A percentile compares a stretch with the other conserved stretches of the same genome.
Conservation (phyloP, 768 basidiomycete species). For the Psilocybe azurescens region DNA sequence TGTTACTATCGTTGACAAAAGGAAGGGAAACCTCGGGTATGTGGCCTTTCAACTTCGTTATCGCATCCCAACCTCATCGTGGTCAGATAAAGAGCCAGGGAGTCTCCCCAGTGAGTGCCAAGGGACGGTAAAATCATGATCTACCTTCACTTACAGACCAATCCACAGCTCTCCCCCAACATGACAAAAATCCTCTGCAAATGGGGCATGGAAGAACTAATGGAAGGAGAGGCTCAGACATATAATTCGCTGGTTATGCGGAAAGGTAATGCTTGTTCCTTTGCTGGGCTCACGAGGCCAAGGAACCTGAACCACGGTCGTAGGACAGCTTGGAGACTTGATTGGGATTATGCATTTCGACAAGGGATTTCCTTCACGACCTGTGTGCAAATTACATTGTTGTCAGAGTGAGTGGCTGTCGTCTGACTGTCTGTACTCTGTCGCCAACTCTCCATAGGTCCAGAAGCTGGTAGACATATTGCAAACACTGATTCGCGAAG, state of each 20-base stretch:
- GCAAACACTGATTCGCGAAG: neutral
- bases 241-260: neutral
- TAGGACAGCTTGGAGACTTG: constrained; percentile 48
- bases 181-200: neutral
- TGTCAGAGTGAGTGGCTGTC: constrained; percentile 37
- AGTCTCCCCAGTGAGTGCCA: neutral
- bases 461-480: neutral
- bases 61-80: too few species aligned
- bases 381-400: constrained; percentile 45
- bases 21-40: neutral
- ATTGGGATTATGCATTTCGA: constrained; percentile 51
- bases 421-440: neutral
- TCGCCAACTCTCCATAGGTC: neutral
- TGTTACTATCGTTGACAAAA: neutral
- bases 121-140: neutral
- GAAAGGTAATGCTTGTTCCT: neutral
- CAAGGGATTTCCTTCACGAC: constrained; percentile 20
- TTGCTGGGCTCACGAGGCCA: neutral
- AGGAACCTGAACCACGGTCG: neutral
- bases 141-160: neutral
- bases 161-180: neutral
- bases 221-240: neutral
- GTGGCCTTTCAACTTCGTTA: too few species aligned
- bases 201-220: neutral
- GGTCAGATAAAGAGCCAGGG: neutral